These are phyloP conservation scores for Hordeum vulgare DNA, from an alignment of 176 grass and related monocot species.

Conservation along the genomic window MorexV3_pseudomolecules_assembly NC_058522.1:212393209-212393708, in stretches of 20 bases:
- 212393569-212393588: not conserved
- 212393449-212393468: slow-evolving; percentile 56
- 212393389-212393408: slow-evolving; percentile 61
- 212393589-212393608: no score
- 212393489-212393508: slow-evolving; percentile 48
- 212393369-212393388: slow-evolving; percentile 6
- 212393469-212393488: slow-evolving; percentile 30
- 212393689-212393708: no score
- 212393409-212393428: slow-evolving; percentile 58
- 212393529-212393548: slow-evolving; percentile 65
- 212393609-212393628: no score
- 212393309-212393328: not conserved
- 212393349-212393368: not conserved
- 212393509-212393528: slow-evolving; percentile 63
- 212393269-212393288: not conserved
- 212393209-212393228: slow-evolving; percentile 63
- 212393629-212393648: no score
- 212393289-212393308: not conserved
- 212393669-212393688: no score
- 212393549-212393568: not conserved
- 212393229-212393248: slow-evolving; percentile 7
- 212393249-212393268: slow-evolving; percentile 33
- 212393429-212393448: not conserved
- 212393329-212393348: not conserved
- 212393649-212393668: no score